Evolutionary conservation across 202 grass and related monocot genomes (phyloP).

Genomic region (Carex sylvatica): DNA sequence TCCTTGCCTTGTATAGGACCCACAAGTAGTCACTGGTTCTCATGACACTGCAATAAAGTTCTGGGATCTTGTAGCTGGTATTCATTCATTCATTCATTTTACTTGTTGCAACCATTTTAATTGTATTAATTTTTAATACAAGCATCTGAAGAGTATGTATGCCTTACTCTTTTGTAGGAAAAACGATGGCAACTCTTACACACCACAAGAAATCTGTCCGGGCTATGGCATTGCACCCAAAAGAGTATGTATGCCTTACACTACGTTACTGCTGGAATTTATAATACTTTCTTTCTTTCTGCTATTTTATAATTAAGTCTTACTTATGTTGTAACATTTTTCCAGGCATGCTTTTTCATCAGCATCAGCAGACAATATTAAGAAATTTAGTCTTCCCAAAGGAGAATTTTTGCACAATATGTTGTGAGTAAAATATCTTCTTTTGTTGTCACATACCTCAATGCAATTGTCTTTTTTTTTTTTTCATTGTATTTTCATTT

Average conservation of each 20-base stretch:
- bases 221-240: slow-evolving; percentile 92
- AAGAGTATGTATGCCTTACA: slow-evolving; percentile 46
- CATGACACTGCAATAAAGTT: slow-evolving; percentile 97
- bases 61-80: slow-evolving; percentile 98
- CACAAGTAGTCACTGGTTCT: slow-evolving; percentile 97
- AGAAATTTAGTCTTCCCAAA: slow-evolving; percentile 89
- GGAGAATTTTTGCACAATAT: slow-evolving; percentile 98
- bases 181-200: slow-evolving; percentile 91
- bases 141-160: no score
- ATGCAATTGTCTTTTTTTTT: not conserved
- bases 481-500: slow-evolving; percentile 8
- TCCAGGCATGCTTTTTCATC: slow-evolving; percentile 89
- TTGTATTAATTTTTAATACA: no score
- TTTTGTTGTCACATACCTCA: not conserved
- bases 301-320: not conserved
- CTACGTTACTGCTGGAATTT: not conserved
- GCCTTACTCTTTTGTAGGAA: slow-evolving; percentile 45
- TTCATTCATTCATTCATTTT: slow-evolving; percentile 13
- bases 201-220: slow-evolving; percentile 98
- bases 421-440: slow-evolving; percentile 48
- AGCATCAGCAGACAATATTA: slow-evolving; percentile 96
- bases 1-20: slow-evolving; percentile 45
- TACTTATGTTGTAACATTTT: slow-evolving; percentile 23
- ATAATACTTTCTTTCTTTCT: not conserved
- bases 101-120: not conserved